Conservation (phyloP, 371 early-diverging fungal species). For the Nematocida homosporus region DNA sequence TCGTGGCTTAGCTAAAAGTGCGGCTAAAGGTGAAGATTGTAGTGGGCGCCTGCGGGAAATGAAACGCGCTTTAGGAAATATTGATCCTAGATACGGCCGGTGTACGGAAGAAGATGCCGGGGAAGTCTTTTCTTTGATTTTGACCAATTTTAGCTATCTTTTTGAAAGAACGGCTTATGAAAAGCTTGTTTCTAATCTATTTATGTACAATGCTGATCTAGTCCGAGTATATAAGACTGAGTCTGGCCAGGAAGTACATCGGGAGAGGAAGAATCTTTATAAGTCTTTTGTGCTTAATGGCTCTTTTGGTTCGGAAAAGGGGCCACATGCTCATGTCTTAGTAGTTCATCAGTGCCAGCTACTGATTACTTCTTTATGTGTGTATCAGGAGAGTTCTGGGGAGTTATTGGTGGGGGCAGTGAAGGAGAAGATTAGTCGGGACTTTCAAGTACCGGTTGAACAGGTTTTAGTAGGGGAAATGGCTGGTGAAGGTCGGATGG, state of each 20-base stretch:
- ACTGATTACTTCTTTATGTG: constrained; percentile 24
- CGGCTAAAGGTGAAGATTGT: constrained; percentile 17
- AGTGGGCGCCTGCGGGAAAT: constrained; percentile 16
- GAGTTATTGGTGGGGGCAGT: not conserved
- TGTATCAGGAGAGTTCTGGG: not conserved
- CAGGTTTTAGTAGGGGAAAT: not conserved
- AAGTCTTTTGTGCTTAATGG: constrained; percentile 53
- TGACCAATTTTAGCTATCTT: constrained; percentile 50
- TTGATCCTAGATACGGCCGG: constrained; percentile 38
- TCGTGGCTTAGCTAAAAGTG: constrained; percentile 12
- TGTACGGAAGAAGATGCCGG: constrained; percentile 55
- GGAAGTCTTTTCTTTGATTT: constrained; percentile 52
- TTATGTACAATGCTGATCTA: constrained; percentile 39
- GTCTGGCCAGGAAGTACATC: not conserved
- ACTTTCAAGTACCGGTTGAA: not conserved
- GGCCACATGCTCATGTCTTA: constrained; percentile 49
- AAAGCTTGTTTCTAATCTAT: constrained; percentile 28
- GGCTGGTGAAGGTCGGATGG: not conserved
- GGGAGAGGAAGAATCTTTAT: constrained; percentile 18
- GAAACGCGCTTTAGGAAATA: constrained; percentile 34
- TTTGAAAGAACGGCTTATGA: constrained; percentile 40
- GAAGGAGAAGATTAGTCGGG: constrained; percentile 2
- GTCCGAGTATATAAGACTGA: not conserved
- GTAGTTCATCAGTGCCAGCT: constrained; percentile 43
- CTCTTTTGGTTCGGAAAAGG: constrained; percentile 46